Evolutionary conservation across 2,329 filamentous ascomycete species (phyloP), one percentile per base, ranked within the genome.

Genomic region (Camillea tinctor): DNA sequence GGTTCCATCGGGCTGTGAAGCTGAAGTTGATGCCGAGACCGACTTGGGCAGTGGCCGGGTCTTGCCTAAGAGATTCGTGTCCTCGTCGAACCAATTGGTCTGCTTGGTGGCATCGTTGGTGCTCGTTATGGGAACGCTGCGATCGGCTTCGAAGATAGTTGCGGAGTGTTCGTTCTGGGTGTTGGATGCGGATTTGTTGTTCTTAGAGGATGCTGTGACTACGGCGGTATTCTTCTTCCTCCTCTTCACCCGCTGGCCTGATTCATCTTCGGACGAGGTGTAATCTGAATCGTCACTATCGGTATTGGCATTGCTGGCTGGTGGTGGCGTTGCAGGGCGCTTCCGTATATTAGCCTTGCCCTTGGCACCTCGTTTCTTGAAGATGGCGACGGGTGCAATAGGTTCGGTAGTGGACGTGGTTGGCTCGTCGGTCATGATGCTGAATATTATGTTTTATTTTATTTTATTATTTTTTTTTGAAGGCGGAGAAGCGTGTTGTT

Each of bases 101-200:
- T 88, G 84, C 71, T 96, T 97, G 1, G 94, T 98, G 20, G 95
- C 94, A 73, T 97, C 93, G 74, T 94, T 94, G 69, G 84, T 85
- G 64, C 81, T 82, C 68, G 86, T 81, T 68, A 92, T 86, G 64
- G 82, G 81, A 22, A 86, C 76, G 59, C 79, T 82, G 66, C 88
- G 81, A 74, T 92, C 84, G 59, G 88, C 84, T 56, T 81, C 75
- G 75, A 84, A 85, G 64, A 83, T 76, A 52, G 85, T 83, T 60
- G 84, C 77, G 15, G 78, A 76, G 22, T 84, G 79, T 7, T 78
- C 75, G 44, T 71, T 71, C 9, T 72, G 73, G 13, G 72, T 62
- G 0, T 72, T 61, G 0, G 73, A 70, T 15, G 76, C 72, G 62
- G 75, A 2, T 7, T 30, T 75, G 44, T 74, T 72, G 56, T 79